Evolutionary conservation across 768 basidiomycete genomes (phyloP).

Genomic region (Tricholoma sp.): DNA sequence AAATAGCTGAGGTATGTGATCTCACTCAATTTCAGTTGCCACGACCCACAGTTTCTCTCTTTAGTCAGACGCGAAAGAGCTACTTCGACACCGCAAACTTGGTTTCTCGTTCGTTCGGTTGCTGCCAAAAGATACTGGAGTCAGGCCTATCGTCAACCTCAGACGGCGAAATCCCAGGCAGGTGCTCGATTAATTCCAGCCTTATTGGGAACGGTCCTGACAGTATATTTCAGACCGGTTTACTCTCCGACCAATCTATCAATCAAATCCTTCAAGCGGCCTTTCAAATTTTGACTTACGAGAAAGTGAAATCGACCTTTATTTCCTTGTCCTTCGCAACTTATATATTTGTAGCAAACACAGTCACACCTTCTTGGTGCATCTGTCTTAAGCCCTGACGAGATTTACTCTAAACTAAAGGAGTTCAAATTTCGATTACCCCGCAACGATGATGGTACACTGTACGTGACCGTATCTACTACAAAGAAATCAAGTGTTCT

Average conservation of each 20-base stretch:
- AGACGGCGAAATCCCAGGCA: conserved; percentile 40
- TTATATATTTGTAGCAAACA: conserved; percentile 40
- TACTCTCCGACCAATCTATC: conserved; percentile 55
- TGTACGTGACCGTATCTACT: conserved; percentile 39
- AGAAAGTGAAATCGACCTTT: conserved; percentile 50
- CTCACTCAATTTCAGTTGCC: neutral
- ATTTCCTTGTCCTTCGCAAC: neutral
- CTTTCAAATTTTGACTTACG: conserved; percentile 84
- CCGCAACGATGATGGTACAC: conserved; percentile 32
- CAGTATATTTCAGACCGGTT: conserved; percentile 23
- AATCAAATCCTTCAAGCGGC: conserved; percentile 83
- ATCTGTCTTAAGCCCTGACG: conserved; percentile 78
- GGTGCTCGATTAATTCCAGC: conserved; percentile 20
- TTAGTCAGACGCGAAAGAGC: conserved; percentile 58
- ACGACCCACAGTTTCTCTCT: neutral
- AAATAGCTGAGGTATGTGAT: conserved; percentile 55
- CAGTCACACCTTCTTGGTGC: conserved; percentile 67
- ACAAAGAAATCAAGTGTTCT: neutral
- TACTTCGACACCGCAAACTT: conserved; percentile 66
- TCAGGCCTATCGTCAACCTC: conserved; percentile 92
- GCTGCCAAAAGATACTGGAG: conserved; percentile 91
- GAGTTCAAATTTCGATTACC: conserved; percentile 54
- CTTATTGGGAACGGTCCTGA: neutral
- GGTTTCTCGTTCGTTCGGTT: conserved; percentile 85
- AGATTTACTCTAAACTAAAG: conserved; percentile 74